phyloP scores from a whole-genome alignment of 257 asterid genomes.

The Cynanchum wilfordii region DNA sequence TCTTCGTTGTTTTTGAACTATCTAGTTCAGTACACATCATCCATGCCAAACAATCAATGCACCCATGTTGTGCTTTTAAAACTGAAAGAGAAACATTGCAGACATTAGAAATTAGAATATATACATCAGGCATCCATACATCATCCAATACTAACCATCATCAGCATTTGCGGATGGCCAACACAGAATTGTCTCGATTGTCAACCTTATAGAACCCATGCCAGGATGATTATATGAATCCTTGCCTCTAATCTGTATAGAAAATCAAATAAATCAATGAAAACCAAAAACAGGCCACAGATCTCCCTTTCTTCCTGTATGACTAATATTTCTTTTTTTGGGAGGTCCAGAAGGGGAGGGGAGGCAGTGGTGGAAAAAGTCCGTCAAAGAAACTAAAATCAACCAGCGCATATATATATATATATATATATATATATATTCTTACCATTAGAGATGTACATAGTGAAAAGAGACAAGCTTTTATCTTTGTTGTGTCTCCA shows the following conservation, averaged over 20 bases:
- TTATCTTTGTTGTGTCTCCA: constrained; percentile 50
- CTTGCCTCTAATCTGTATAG: constrained; percentile 56
- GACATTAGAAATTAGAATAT: constrained; percentile 18
- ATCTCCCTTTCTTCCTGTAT: background rate
- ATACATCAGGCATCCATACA: background rate
- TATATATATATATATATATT: constrained; percentile 7
- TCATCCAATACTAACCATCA: constrained; percentile 49
- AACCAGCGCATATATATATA: constrained; percentile 14
- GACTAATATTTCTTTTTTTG: background rate
- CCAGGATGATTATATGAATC: constrained; percentile 42
- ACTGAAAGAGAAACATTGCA: constrained; percentile 33
- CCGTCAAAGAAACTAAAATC: background rate
- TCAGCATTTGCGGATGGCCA: constrained; percentile 60
- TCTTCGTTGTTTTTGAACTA: constrained; percentile 35
- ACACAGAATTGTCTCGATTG: constrained; percentile 44
- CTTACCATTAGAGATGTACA: constrained; percentile 81
- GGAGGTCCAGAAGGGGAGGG: too few relatives aligned
- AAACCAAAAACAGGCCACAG: background rate
- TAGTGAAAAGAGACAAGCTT: constrained; percentile 68
- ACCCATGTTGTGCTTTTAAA: constrained; percentile 89
- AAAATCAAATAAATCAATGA: background rate
- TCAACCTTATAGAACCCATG: constrained; percentile 43
- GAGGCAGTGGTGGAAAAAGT: background rate
- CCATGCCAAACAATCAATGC: constrained; percentile 89
- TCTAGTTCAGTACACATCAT: constrained; percentile 68